Base-by-base conservation (phyloP, 2,329 filamentous ascomycete species). In the Hymenoscyphus fructigenus region DNA sequence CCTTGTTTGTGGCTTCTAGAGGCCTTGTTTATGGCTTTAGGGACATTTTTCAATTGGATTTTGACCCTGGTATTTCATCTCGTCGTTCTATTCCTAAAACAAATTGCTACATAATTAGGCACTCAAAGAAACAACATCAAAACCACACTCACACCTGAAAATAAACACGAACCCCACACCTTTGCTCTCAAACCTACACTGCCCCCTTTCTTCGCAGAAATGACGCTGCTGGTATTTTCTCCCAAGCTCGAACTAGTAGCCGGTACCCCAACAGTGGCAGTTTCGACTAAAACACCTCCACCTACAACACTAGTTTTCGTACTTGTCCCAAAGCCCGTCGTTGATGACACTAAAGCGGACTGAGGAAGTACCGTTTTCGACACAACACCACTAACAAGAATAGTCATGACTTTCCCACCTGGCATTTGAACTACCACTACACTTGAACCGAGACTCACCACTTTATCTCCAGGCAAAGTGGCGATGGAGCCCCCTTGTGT, bases 401-500 rank as follows among this genome's bases (percentile, higher is more conserved):
- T 23, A 2, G 67, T 69, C 2, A 56, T 66, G 6, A 67, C 60
- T 3, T 32, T 55, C 14, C 68, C 67, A 12, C 61, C 67, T 15
- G 67, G 57, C 14, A 44, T 23, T 32, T 66, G 60, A 15, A 70
- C 57, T 1, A 65, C 34, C 12, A 70, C 53, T 15, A 65, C 67
- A n/a, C 32, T 63, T 5, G 62, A 3, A 14, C 61, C 65, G 3
- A 70, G 36, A 26, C 47, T 65, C 0, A 60, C 65, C 5, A 70
- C 59, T 26, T 65, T 55, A 10, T 64, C 64, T 28, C 61, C 38
- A 15, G 61, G 29, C 2, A 68, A 23, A 0, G 67, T 67, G 6
- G 62, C 56, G 0, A 36, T 23, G 15, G 62, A 20, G 2, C 68
- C 67, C 26, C 61, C 61, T 17, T 65, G 7, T 15, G 17, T 61